Conservation (phyloP, 345 rosid genomes). For the Eucalyptus urophylla region DNA sequence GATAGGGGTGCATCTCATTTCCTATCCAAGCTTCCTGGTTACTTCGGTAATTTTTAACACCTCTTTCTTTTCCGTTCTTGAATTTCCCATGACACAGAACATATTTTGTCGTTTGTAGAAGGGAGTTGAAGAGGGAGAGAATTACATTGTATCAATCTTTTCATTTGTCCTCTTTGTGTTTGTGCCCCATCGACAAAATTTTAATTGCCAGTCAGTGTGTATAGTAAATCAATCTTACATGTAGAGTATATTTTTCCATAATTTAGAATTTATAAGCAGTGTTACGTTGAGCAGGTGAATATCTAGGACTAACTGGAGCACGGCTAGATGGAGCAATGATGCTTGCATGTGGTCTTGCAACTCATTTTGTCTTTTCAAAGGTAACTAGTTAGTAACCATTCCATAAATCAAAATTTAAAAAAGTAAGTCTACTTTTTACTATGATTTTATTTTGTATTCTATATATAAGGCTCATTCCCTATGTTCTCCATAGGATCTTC, state of each 20-base stretch:
- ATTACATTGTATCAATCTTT: too few species aligned
- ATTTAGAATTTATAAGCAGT: too few species aligned
- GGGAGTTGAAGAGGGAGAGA: too few species aligned
- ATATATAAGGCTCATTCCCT: not conserved
- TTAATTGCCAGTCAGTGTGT: not conserved
- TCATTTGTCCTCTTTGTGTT: not conserved
- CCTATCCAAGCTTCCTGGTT: constrained; percentile 4
- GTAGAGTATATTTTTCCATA: too few species aligned
- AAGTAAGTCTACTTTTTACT: not conserved
- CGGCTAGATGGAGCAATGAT: too few species aligned
- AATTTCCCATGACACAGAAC: too few species aligned
- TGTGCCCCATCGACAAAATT: not conserved
- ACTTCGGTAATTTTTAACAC: not conserved
- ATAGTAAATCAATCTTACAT: not conserved
- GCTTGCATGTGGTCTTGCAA: too few species aligned
- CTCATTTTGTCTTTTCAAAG: too few species aligned
- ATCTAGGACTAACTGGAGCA: too few species aligned
- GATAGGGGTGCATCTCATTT: constrained; percentile 5
- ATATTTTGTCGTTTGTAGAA: not conserved
- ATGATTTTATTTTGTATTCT: not conserved
- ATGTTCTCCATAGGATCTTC: not conserved
- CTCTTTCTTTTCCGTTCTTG: not conserved
- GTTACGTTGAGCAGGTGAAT: too few species aligned
- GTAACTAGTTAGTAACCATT: too few species aligned
- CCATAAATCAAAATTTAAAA: not conserved